Conservation (phyloP, 176 grass and related monocot species). For the Cenchrus fungigraminus region DNA sequence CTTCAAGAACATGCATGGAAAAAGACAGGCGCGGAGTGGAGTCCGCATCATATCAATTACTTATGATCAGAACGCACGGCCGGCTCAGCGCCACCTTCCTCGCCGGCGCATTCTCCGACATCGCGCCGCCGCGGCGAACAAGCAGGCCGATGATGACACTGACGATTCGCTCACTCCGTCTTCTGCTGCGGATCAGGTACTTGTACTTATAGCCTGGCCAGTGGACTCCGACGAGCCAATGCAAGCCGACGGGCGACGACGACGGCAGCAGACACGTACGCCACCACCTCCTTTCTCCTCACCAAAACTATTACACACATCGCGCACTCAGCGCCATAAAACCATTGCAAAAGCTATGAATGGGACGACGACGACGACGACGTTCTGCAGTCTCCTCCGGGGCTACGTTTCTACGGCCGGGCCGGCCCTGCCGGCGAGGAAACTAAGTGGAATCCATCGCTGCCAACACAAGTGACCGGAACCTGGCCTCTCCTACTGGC, state of each 20-base stretch:
- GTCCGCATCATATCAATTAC: conserved; percentile 32
- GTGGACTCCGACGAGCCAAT: not conserved
- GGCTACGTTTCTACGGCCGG: conserved; percentile 9
- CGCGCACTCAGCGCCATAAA: not conserved
- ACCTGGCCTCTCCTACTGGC: not conserved
- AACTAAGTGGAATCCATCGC: conserved; percentile 44
- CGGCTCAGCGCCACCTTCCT: conserved; percentile 52
- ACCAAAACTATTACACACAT: not conserved
- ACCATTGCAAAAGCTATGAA: not conserved
- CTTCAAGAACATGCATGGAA: not conserved
- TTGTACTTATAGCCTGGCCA: conserved; percentile 6
- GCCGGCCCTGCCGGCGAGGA: not conserved
- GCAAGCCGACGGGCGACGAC: not conserved
- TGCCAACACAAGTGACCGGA: conserved; percentile 17
- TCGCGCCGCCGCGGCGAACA: not conserved
- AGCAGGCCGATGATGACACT: not conserved
- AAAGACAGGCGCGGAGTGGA: not conserved
- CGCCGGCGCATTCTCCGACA: conserved; percentile 36
- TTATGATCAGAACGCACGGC: conserved; percentile 80
- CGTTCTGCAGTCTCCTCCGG: not conserved
- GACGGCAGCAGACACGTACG: not conserved
- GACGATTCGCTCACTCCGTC: not conserved
- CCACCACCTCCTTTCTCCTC: not conserved
- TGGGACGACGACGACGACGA: not conserved
- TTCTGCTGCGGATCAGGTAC: not conserved